These are phyloP conservation scores for Nephelium lappaceum DNA, from an alignment of 345 rosid genomes.

Conservation along the genomic window DNA sequence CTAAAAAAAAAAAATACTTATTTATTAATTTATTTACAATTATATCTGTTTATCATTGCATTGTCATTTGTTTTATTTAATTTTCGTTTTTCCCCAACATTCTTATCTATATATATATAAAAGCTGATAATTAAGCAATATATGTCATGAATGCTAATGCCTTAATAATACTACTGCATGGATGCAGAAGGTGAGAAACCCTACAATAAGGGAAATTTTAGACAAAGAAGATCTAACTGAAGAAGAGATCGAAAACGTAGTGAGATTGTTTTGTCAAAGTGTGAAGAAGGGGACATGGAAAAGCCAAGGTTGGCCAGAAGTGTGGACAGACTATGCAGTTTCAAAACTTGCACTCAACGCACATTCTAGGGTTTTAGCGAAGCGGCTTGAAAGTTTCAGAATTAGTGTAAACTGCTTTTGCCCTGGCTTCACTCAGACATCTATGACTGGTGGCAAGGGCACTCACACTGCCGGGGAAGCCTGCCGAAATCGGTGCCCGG, in stretches of 20 bases:
- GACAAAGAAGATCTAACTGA: constrained; percentile 41
- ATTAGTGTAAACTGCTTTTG: constrained; percentile 73
- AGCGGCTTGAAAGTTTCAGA: constrained; percentile 27
- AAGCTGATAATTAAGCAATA: too few relatives aligned
- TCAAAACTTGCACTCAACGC: constrained; percentile 88
- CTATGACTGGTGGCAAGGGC: constrained; percentile 80
- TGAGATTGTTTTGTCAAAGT: constrained; percentile 42
- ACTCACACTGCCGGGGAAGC: constrained; percentile 66
- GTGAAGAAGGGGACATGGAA: constrained; percentile 71
- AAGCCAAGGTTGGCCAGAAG: constrained; percentile 72
- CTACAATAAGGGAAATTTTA: constrained; percentile 41
- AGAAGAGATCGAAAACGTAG: constrained; percentile 52
- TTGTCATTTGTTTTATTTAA: background rate
- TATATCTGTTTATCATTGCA: background rate
- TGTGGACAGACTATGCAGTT: constrained; percentile 85
- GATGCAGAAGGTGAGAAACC: constrained; percentile 73
- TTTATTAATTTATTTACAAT: too few relatives aligned
- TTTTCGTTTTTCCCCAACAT: too few relatives aligned
- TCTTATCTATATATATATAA: too few relatives aligned
- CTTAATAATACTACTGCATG: too few relatives aligned
- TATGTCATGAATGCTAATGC: too few relatives aligned
- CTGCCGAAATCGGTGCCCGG: constrained; percentile 41
- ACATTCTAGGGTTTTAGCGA: constrained; percentile 66
- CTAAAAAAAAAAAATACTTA: too few relatives aligned
- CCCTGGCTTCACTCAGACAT: constrained; percentile 85